phyloP scores from a whole-genome alignment of 2,329 filamentous ascomycete species.

The Tolypocladium pustulatum region DNA sequence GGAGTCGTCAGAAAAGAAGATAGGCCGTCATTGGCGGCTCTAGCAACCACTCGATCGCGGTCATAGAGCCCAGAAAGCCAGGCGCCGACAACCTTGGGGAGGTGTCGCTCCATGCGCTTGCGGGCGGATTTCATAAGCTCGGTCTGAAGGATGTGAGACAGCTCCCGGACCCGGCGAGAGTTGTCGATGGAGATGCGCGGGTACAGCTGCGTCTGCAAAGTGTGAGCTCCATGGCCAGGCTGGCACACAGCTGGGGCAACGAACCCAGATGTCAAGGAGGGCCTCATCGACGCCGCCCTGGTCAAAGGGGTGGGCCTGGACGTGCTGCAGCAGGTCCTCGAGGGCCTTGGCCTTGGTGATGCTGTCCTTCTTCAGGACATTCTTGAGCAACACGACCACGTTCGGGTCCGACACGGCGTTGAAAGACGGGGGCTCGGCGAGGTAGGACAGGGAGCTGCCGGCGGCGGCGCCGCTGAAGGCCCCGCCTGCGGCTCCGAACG shows the following conservation, averaged over 20 bases:
- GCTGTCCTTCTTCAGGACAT: slow-evolving; percentile 82
- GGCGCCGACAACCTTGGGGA: slow-evolving; percentile 70
- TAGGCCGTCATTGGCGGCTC: slow-evolving; percentile 69
- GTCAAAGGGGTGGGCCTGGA: slow-evolving; percentile 43
- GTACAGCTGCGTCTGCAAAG: slow-evolving; percentile 65
- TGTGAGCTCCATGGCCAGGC: background rate
- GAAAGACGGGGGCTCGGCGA: slow-evolving; percentile 76
- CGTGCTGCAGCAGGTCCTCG: slow-evolving; percentile 66
- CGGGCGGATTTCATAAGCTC: slow-evolving; percentile 52
- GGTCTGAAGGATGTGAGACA: slow-evolving; percentile 66
- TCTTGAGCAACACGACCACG: slow-evolving; percentile 84
- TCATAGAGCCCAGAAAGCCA: slow-evolving; percentile 91
- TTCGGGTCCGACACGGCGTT: slow-evolving; percentile 68
- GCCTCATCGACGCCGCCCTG: slow-evolving; percentile 61
- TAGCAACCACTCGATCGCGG: slow-evolving; percentile 64
- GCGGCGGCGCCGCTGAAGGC: slow-evolving; percentile 27
- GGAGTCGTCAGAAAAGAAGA: slow-evolving; percentile 65
- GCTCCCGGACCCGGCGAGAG: slow-evolving; percentile 75
- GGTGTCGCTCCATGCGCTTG: slow-evolving; percentile 72
- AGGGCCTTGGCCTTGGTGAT: slow-evolving; percentile 86
- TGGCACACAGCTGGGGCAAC: slow-evolving; percentile 1
- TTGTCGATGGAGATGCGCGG: slow-evolving; percentile 86
- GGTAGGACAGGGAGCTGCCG: slow-evolving; percentile 62
- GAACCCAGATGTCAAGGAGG: slow-evolving; percentile 80
- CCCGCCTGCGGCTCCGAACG: background rate